A percentile compares a stretch with the other conserved stretches of the same genome.
Conservation (phyloP, 495 filamentous ascomycete species). For the Amniculicola lignicola region DNA sequence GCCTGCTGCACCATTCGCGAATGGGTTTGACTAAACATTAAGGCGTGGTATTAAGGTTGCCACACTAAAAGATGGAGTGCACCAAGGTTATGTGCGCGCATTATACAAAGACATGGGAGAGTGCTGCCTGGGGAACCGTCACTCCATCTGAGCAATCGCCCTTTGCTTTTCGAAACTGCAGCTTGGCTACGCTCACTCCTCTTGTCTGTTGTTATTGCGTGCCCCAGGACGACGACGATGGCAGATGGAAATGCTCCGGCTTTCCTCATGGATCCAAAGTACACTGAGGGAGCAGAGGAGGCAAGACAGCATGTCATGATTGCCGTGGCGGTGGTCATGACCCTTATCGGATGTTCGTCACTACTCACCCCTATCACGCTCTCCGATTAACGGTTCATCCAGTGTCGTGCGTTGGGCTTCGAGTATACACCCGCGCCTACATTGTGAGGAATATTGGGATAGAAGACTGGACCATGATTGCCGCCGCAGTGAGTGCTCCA, state of each 20-base stretch:
- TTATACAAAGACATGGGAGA: background rate
- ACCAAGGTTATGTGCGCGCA: background rate
- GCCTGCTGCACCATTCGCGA: background rate
- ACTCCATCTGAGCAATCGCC: background rate
- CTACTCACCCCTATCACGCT: background rate
- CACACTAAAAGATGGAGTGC: background rate
- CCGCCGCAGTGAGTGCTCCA: constrained; percentile 3
- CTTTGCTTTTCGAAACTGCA: background rate
- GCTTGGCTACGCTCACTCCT: background rate
- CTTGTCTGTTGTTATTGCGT: background rate
- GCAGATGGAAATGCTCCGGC: background rate
- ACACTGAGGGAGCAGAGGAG: background rate
- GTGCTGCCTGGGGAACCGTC: background rate
- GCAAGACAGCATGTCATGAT: constrained; percentile 11
- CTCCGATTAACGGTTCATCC: background rate
- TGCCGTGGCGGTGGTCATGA: constrained; percentile 10
- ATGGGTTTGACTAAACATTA: background rate
- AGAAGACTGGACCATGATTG: constrained; percentile 26
- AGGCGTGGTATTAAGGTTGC: background rate
- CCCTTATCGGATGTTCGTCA: constrained; percentile 7
- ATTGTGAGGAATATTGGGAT: constrained; percentile 9
- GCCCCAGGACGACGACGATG: background rate
- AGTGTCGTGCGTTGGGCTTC: constrained; percentile 6
- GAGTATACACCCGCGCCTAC: constrained; percentile 16
- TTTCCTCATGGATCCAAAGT: background rate